Evolutionary conservation across 2,329 filamentous ascomycete species (phyloP).

Genomic region (Pseudogymnoascus sp.): DNA sequence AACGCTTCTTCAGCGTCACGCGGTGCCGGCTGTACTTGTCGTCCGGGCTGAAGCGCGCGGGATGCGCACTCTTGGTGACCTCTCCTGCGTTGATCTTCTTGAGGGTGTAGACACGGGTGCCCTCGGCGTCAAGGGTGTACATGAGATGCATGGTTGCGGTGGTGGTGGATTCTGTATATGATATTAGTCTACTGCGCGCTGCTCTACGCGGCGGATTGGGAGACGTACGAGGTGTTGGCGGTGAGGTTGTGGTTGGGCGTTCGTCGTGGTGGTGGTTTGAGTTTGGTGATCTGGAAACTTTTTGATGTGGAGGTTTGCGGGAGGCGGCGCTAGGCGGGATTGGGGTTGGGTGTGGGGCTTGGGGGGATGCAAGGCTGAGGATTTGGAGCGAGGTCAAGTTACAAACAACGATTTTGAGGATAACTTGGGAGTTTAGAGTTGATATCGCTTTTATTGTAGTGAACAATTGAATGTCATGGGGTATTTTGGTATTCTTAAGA

Average conservation of each 20-base stretch:
- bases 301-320: constrained; percentile 1
- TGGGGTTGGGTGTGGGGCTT: background rate
- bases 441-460: background rate
- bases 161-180: background rate
- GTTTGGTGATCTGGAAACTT: background rate
- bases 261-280: background rate
- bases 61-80: constrained; percentile 93
- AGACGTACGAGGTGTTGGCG: background rate
- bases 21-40: constrained; percentile 98
- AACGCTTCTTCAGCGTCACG: constrained; percentile 90
- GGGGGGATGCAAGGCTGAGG: background rate
- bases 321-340: background rate
- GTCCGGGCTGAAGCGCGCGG: constrained; percentile 92
- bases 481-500: background rate
- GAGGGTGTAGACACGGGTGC: constrained; percentile 89
- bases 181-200: background rate
- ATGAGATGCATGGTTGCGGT: constrained; percentile 54
- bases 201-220: background rate
- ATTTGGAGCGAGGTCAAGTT: background rate
- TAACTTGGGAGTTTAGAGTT: background rate
- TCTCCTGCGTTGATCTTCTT: constrained; percentile 79
- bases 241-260: background rate
- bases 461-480: background rate
- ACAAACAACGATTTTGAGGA: too few species aligned
- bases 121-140: constrained; percentile 76